Conservation (phyloP, 2,329 filamentous ascomycete species). For the Verticillium zaregamsianum region DNA sequence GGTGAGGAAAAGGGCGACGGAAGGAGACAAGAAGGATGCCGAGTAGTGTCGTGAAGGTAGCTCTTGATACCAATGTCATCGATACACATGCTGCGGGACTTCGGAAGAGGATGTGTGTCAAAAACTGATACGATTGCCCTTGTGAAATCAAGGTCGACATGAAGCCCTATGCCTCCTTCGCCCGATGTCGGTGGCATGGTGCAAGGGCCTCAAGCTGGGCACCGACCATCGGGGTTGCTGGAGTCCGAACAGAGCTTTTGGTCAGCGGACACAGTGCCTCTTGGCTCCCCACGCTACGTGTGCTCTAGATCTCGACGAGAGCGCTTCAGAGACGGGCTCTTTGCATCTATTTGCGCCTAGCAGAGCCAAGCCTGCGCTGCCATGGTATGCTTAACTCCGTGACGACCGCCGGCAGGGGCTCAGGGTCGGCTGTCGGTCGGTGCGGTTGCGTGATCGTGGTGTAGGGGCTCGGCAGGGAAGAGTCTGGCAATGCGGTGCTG, state of each 20-base stretch:
- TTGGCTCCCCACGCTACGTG: neutral
- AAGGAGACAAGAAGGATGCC: neutral
- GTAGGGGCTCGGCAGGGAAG: too few relatives aligned
- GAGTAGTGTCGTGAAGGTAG: neutral
- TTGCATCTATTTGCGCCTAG: neutral
- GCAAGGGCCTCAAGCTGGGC: neutral
- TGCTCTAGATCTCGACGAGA: neutral
- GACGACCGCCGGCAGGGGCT: neutral
- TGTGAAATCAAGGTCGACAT: neutral
- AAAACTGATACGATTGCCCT: neutral
- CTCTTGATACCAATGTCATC: neutral
- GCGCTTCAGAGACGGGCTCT: neutral
- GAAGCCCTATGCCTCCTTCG: neutral
- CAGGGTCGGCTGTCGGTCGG: neutral
- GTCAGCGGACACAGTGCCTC: neutral
- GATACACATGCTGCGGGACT: neutral
- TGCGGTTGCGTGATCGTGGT: neutral
- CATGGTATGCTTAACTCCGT: neutral
- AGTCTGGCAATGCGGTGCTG: neutral
- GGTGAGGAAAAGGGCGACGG: neutral
- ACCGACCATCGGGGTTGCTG: neutral
- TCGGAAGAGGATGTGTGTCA: neutral
- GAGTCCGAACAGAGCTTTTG: neutral
- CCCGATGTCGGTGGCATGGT: neutral
- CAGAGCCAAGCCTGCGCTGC: neutral